Base-by-base conservation (phyloP, 495 filamentous ascomycete genomes). In the Podospora pseudopauciseta region DNA sequence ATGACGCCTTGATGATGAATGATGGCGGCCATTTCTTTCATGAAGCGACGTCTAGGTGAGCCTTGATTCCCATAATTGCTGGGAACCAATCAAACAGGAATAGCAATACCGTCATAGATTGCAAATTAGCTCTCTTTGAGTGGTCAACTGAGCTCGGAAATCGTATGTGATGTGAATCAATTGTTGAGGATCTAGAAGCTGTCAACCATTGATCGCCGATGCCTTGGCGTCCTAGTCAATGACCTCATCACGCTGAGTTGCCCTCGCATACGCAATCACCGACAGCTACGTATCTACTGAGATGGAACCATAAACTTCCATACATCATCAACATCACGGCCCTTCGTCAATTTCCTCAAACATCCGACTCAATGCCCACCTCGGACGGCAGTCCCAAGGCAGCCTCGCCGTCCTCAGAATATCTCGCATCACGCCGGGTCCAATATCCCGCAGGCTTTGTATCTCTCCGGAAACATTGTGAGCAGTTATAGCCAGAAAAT, bases 301-400 rank as follows among this genome's bases (percentile, higher is more conserved):
- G 1, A 23, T 23, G 23, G 23, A 39, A 39, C 34, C 5, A 39
- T 39, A 39, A 11, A 23, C 23, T 23, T 23, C 1, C 23, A 23
- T 23, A 23, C 23, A 23, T 23, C 23, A 23, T 23, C 23, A 23
- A 23, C 23, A 23, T 23, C 23, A 5, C 34, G 34, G 34, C 11
- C 34, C 34, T 39, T 39, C 3, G 11, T 39, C 34, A 11, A 11
- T 11, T 11, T 11, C 1, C 34, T 39, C 3, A 6, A 5, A 44
- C 23, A 76, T 68, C 70, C 69, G 72, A 0, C 65, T 70, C 27
- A 70, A 16, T 0, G 72, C 72, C 74, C 74, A 74, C 0, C 67
- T 67, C 34, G 67, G 68, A 44, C 74, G 70, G 32, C 64, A 55
- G 27, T 71, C 67, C 74, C 74, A 76, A n/a, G 68, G 70, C 5